These are phyloP conservation scores for Babesia sp. DNA, from an alignment of 169 alveolate species.

Conservation along the genomic window DNA sequence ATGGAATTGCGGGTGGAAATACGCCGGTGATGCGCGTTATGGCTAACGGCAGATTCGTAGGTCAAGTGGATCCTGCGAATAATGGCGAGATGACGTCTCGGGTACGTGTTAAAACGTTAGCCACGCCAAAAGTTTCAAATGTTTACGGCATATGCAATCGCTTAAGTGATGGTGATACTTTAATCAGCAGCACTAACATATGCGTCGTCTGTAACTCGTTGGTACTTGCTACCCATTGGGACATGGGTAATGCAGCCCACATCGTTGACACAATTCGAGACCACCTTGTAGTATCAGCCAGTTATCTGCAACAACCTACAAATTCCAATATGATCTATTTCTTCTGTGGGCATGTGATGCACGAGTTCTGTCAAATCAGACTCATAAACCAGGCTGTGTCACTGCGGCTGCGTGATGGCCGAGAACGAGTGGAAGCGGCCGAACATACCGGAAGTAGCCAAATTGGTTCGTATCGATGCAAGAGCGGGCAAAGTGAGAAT, in stretches of 20 bases:
- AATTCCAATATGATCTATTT: constrained; percentile 4
- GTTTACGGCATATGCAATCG: no score
- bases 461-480: neutral
- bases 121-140: no score
- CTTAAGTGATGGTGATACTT: neutral
- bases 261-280: neutral
- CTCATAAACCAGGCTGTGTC: constrained; percentile 15
- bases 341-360: constrained; percentile 40
- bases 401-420: neutral
- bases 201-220: constrained; percentile 1
- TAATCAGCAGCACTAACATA: neutral
- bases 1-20: no score
- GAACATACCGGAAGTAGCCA: neutral
- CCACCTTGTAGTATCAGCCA: neutral
- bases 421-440: neutral
- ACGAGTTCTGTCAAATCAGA: constrained; percentile 45
- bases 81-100: no score
- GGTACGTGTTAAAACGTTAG: no score
- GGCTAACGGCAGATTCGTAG: no score
- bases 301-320: neutral
- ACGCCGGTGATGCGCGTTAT: no score
- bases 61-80: no score
- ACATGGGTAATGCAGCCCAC: neutral
- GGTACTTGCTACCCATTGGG: neutral
- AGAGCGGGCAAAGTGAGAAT: neutral